A percentile compares a stretch with the other conserved stretches of the same genome.
Evolutionary conservation across 2,329 filamentous ascomycete species (phyloP).

Genomic region (Fusarium nygamai): DNA sequence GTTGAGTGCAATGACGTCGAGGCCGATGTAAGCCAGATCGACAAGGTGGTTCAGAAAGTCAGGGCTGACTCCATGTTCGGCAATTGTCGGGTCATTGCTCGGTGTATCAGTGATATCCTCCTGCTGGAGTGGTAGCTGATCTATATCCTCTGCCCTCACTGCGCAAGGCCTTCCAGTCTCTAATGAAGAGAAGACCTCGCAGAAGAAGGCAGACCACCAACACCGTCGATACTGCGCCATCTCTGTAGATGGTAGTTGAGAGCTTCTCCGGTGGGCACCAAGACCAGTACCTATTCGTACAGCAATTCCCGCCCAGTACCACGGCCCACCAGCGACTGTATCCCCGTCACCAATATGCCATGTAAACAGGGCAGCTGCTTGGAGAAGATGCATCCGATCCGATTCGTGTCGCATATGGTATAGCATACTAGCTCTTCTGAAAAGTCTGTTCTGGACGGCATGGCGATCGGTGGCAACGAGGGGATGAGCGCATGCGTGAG

Average conservation of each 20-base stretch:
- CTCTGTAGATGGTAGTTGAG: slow-evolving; percentile 31
- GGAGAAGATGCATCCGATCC: slow-evolving; percentile 38
- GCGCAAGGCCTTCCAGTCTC: slow-evolving; percentile 40
- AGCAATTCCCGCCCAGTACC: slow-evolving; percentile 42
- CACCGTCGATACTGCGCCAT: slow-evolving; percentile 39
- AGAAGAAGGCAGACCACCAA: slow-evolving; percentile 41
- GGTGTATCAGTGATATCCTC: slow-evolving; percentile 36
- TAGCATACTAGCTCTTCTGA: slow-evolving; percentile 38
- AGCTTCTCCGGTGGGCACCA: slow-evolving; percentile 33
- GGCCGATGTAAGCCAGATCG: slow-evolving; percentile 36
- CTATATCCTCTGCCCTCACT: slow-evolving; percentile 38
- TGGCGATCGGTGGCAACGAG: slow-evolving; percentile 39
- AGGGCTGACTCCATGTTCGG: slow-evolving; percentile 4
- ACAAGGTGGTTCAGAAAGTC: slow-evolving; percentile 40
- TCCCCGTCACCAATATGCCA: slow-evolving; percentile 41
- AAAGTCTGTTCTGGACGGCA: slow-evolving; percentile 42
- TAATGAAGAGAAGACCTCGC: slow-evolving; percentile 35
- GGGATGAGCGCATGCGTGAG: slow-evolving; percentile 38
- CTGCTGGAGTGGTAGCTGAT: slow-evolving; percentile 30
- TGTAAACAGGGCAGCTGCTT: slow-evolving; percentile 37
- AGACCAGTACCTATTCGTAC: slow-evolving; percentile 36
- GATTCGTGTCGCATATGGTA: slow-evolving; percentile 42
- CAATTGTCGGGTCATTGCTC: neutral
- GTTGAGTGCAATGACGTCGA: slow-evolving; percentile 37
- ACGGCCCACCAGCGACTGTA: slow-evolving; percentile 36